Percentiles rank a stretch among this genome's conserved stretches.
Evolutionary conservation across 768 basidiomycete species (phyloP).

Genomic region (Boletus coccyginus): DNA sequence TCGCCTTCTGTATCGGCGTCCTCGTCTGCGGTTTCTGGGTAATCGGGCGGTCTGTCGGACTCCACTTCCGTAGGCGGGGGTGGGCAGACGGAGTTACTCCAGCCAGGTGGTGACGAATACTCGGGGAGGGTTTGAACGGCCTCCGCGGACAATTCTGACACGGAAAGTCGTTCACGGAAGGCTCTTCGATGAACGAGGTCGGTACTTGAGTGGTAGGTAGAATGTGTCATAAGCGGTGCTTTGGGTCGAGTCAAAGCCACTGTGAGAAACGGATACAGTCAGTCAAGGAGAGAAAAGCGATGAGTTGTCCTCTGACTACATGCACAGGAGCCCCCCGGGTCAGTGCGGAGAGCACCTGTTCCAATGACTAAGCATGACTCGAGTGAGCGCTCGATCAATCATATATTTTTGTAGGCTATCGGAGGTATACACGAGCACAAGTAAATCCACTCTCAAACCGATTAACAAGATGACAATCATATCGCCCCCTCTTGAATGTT

Average conservation of each 20-base stretch:
- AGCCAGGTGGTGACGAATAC: constrained; percentile 46
- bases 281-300: constrained; percentile 4
- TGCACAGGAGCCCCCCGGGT: neutral
- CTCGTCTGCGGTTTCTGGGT: constrained; percentile 75
- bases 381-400: neutral
- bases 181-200: constrained; percentile 29
- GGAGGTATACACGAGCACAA: neutral
- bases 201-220: constrained; percentile 13
- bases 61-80: constrained; percentile 30
- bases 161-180: constrained; percentile 58
- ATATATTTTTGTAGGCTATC: neutral
- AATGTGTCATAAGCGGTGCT: constrained; percentile 13
- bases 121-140: constrained; percentile 63
- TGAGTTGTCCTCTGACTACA: neutral
- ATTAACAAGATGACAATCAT: neutral
- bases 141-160: constrained; percentile 61
- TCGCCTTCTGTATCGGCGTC: constrained; percentile 62
- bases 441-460: neutral
- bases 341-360: neutral
- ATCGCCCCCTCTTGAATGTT: neutral
- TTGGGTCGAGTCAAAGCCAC: constrained; percentile 9
- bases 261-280: neutral
- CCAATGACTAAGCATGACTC: constrained; percentile 26
- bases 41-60: constrained; percentile 70
- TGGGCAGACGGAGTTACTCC: constrained; percentile 13